Evolutionary conservation across 495 filamentous ascomycete species (phyloP).

Genomic region (Parathielavia hyrcaniae): DNA sequence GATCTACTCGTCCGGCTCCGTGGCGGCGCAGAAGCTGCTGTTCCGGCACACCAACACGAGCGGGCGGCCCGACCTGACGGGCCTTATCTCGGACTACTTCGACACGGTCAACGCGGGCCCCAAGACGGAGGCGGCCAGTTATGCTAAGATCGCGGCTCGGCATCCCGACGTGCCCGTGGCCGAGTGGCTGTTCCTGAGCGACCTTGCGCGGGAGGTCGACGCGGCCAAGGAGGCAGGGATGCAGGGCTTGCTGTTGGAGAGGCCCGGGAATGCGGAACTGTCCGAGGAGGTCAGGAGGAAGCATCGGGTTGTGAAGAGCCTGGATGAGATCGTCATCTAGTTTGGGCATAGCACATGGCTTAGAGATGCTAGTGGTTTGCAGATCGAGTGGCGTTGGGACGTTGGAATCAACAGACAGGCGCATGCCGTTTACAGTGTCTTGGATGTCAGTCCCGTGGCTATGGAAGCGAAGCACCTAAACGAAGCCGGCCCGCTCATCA

Average conservation of each 20-base stretch:
- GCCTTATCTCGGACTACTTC: conserved; percentile 54
- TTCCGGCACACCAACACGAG: conserved; percentile 65
- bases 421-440: too few species aligned
- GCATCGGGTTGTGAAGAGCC: conserved; percentile 43
- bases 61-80: conserved; percentile 48
- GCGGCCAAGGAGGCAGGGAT: conserved; percentile 60
- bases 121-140: conserved; percentile 56
- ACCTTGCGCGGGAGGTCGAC: conserved; percentile 62
- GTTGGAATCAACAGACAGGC: too few species aligned
- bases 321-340: conserved; percentile 30
- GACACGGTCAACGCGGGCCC: conserved; percentile 69
- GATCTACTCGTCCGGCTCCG: conserved; percentile 67
- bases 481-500: too few species aligned
- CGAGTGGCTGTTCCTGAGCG: conserved; percentile 62
- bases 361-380: too few species aligned
- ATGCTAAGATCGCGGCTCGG: conserved; percentile 49
- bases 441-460: not conserved
- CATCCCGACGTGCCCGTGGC: conserved; percentile 33
- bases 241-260: conserved; percentile 52
- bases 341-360: too few species aligned
- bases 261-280: conserved; percentile 58
- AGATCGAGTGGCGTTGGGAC: too few species aligned
- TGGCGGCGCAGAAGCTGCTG: conserved; percentile 64
- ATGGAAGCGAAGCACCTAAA: not conserved
- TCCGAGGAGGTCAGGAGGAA: conserved; percentile 37